Conservation (phyloP, 129 eudicot species). For the Flaveria trinervia region DNA sequence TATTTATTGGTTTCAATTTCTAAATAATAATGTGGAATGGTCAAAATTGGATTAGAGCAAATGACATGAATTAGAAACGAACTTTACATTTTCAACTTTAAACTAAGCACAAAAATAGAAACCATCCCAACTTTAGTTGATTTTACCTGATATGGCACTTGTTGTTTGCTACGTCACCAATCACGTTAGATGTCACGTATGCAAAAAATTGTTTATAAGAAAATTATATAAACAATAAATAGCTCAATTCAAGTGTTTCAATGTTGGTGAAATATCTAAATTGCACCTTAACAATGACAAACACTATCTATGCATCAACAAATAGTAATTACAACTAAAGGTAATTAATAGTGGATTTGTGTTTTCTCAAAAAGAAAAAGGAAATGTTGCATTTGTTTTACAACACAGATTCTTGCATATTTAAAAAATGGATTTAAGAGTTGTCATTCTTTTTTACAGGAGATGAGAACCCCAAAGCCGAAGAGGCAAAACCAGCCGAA, state of each 20-base stretch:
- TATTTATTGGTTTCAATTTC: neutral
- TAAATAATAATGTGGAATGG: neutral
- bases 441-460: conserved; percentile 22
- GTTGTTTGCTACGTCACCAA: neutral
- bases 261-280: too few relatives aligned
- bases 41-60: neutral
- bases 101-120: neutral
- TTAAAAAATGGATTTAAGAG: neutral
- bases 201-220: too few relatives aligned
- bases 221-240: too few relatives aligned
- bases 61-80: neutral
- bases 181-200: neutral
- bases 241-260: too few relatives aligned
- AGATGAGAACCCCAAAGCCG: conserved; percentile 35
- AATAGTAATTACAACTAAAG: neutral
- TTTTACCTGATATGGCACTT: neutral
- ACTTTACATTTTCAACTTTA: neutral
- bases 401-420: neutral
- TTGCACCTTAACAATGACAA: neutral
- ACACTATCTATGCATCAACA: conserved; percentile 15
- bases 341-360: neutral
- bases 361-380: neutral
- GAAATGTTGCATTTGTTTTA: neutral
- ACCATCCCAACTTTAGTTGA: neutral
- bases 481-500: conserved; percentile 36